Base-by-base conservation (phyloP, 2,329 filamentous ascomycete genomes). In the Coniella lustricola region DNA sequence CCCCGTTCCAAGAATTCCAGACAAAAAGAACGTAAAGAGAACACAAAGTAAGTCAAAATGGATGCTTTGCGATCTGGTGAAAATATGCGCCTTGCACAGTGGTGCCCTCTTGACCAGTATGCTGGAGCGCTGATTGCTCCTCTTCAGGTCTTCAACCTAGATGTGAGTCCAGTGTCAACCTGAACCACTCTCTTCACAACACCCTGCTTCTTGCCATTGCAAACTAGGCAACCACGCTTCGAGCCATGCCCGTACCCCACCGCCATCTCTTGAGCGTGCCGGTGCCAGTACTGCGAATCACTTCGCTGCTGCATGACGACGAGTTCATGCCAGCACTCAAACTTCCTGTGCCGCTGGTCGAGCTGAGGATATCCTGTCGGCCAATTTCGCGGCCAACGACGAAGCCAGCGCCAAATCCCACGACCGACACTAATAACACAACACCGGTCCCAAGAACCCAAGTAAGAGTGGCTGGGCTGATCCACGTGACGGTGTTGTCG, bases 351-450 rank as follows among this genome's bases (percentile, higher is more conserved):
- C 66, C 62, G 36, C 69, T 60, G 35, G 71, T 62, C 14, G 67
- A 67, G 9, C 65, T 65, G n/a, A 75, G 61, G 12, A 68, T 68
- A 58, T 85, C 81, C 55, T 83, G 77, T 31, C 77, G 72, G 3
- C 82, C 82, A 20, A 82, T 80, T 56, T 85, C 82, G 21, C 81
- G 71, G 4, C 82, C 82, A 51, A 84, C 80, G 20, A 84, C 81
- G 57, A 84, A 84, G 10, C 82, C 82, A 8, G 82, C 82, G 3
- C 82, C 80, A 55, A 86, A 85, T 2, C 81, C 81, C 31, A 85
- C 81, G 1, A 84, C 82, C 7, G 78, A 82, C 3, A 85, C 77
- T 10, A 86, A 70, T 8, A 85, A 80, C 2, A 85, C 77, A 1
- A 85, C 81, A 16, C 82, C 81, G 7, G 82, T 81, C 49, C 77